Evolutionary conservation across 2,329 filamentous ascomycete genomes (phyloP).

Genomic region (Aspergillus bombycis): DNA sequence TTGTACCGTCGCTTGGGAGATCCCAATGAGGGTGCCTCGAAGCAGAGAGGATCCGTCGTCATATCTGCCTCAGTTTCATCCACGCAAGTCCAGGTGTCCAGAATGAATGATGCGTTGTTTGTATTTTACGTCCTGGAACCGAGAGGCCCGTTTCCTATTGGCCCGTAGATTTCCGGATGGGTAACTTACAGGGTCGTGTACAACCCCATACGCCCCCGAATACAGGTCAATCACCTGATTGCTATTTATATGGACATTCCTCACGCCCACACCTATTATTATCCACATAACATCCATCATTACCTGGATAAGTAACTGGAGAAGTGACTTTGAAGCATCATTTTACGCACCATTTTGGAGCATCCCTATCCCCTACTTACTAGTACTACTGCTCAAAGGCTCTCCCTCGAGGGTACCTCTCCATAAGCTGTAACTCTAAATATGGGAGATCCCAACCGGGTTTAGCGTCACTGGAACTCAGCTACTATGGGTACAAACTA

Average conservation of each 20-base stretch:
- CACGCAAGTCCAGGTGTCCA: background rate
- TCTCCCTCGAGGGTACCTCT: background rate
- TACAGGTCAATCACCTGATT: conserved; percentile 1
- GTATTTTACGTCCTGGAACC: conserved; percentile 3
- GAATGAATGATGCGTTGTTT: background rate
- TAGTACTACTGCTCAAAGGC: background rate
- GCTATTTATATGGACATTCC: conserved; percentile 3
- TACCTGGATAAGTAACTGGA: background rate
- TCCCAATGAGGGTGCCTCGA: background rate
- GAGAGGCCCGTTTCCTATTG: background rate
- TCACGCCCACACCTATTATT: background rate
- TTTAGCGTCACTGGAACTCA: background rate
- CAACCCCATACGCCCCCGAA: background rate
- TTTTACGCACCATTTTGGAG: background rate
- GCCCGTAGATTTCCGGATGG: background rate
- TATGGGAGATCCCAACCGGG: background rate
- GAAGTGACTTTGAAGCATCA: background rate
- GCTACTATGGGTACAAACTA: background rate
- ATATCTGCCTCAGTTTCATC: conserved; percentile 3
- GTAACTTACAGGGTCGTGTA: background rate
- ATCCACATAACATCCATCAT: background rate
- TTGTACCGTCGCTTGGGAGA: background rate
- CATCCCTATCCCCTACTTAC: background rate
- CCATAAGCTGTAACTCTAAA: conserved; percentile 3
- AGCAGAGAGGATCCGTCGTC: background rate